Percentiles rank a stretch among this genome's conserved stretches.
Evolutionary conservation across 371 early-diverging fungal species (phyloP).

Genomic region (Zychaea mexicana): DNA sequence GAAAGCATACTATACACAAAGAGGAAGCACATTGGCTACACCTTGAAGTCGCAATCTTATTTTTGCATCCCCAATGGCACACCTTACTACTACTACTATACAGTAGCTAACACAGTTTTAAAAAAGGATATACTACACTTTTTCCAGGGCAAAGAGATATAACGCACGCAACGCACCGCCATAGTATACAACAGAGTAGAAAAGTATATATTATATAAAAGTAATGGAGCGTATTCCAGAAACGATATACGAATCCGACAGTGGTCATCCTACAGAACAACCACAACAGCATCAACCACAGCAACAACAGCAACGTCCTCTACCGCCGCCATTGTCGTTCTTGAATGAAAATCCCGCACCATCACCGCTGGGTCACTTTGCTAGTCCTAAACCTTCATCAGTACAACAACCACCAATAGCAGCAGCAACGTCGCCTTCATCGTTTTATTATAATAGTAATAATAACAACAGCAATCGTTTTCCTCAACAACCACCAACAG

Average conservation of each 20-base stretch:
- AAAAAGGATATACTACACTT: too few relatives aligned
- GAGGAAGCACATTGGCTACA: too few relatives aligned
- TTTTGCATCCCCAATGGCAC: too few relatives aligned
- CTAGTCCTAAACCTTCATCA: neutral
- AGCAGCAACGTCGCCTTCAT: too few relatives aligned
- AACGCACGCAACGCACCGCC: too few relatives aligned
- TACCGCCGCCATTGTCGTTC: slow-evolving; percentile 4
- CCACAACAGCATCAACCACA: neutral
- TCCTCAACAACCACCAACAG: slow-evolving; percentile 4
- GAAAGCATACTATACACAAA: too few relatives aligned
- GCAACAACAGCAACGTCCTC: slow-evolving; percentile 6
- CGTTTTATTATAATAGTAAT: neutral
- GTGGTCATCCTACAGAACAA: neutral
- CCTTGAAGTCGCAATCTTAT: too few relatives aligned
- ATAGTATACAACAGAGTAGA: neutral
- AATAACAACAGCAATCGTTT: neutral
- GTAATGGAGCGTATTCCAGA: slow-evolving; percentile 9
- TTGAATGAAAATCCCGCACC: neutral
- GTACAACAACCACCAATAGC: too few relatives aligned
- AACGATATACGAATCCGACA: slow-evolving; percentile 1
- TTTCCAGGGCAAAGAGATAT: too few relatives aligned
- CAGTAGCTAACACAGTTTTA: too few relatives aligned
- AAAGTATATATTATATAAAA: slow-evolving; percentile 1
- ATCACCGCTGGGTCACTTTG: neutral
- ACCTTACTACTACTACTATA: too few relatives aligned